These are phyloP conservation scores for Solanum peruvianum DNA, from an alignment of 257 asterid genomes.

Conservation along the genomic window DNA sequence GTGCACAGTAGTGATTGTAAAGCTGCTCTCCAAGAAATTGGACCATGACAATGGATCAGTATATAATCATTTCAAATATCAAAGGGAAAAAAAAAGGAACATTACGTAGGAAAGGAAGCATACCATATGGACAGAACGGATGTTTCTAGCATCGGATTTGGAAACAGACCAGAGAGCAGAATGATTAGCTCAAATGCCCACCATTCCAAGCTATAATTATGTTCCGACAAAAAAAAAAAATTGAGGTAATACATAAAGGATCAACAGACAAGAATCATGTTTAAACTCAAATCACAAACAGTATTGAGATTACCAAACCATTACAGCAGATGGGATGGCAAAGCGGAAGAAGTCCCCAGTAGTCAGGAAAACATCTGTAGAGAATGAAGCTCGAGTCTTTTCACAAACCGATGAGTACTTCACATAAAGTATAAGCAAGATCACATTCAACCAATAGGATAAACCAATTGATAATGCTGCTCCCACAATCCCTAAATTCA, in stretches of 20 bases:
- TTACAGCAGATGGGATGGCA: slow-evolving; percentile 69
- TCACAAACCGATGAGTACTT: slow-evolving; percentile 45
- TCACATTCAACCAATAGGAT: slow-evolving; percentile 61
- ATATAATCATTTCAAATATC: neutral
- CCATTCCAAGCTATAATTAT: slow-evolving; percentile 51
- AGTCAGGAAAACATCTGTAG: slow-evolving; percentile 26
- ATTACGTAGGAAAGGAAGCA: neutral
- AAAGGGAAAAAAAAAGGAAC: neutral
- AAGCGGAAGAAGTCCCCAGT: slow-evolving; percentile 47
- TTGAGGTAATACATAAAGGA: neutral
- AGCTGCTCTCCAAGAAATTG: slow-evolving; percentile 26
- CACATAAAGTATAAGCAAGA: slow-evolving; percentile 41
- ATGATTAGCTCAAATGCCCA: slow-evolving; percentile 70
- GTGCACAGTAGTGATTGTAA: slow-evolving; percentile 45
- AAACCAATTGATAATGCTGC: slow-evolving; percentile 63
- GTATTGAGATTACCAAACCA: slow-evolving; percentile 56
- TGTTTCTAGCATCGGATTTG: slow-evolving; percentile 68
- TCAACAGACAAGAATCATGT: neutral
- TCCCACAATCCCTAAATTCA: slow-evolving; percentile 46
- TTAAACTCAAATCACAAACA: neutral
- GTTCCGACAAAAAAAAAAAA: neutral
- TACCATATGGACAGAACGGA: slow-evolving; percentile 71
- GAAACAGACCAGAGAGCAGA: slow-evolving; percentile 64
- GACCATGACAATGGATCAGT: neutral
- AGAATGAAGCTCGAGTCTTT: slow-evolving; percentile 24